Conservation (phyloP, 2,329 filamentous ascomycete genomes). For the Helicocarpus griseus region DNA sequence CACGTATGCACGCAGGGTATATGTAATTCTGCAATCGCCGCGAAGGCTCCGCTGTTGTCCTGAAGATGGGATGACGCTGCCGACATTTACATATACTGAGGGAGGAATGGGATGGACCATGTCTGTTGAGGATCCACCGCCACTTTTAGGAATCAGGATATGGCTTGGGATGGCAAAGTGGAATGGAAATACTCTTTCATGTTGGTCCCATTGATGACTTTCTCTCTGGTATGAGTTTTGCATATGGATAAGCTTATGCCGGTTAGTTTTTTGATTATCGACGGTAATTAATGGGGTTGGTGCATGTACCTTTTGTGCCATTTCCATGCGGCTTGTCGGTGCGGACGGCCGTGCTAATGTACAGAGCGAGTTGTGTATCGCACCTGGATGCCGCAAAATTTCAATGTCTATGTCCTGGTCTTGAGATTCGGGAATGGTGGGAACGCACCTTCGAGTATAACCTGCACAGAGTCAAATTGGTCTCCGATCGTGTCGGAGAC, state of each 20-base stretch:
- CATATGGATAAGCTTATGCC: slow-evolving; percentile 2
- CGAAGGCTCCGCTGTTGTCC: not conserved
- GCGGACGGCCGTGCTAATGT: not conserved
- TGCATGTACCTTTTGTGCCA: slow-evolving; percentile 6
- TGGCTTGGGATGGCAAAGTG: slow-evolving; percentile 5
- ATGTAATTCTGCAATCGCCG: slow-evolving; percentile 3
- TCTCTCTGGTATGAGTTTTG: not conserved
- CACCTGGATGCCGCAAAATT: not conserved
- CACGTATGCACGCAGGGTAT: slow-evolving; percentile 3
- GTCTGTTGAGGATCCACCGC: not conserved
- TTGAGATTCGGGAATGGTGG: not conserved
- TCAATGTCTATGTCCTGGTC: not conserved
- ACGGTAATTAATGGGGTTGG: not conserved
- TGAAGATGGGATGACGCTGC: not conserved
- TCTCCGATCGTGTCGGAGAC: not conserved
- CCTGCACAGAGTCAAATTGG: slow-evolving; percentile 3
- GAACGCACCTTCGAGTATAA: slow-evolving; percentile 3
- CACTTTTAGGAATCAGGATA: slow-evolving; percentile 6
- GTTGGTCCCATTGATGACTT: not conserved
- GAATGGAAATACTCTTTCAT: slow-evolving; percentile 4
- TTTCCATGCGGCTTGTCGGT: slow-evolving; percentile 4
- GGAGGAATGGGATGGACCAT: slow-evolving; percentile 5
- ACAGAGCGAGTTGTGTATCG: not conserved
- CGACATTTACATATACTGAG: slow-evolving; percentile 1
- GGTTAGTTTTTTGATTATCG: not conserved